Percentiles rank a stretch among this genome's conserved stretches.
Evolutionary conservation across 345 rosid genomes (phyloP).

Genomic region (Microcos paniculata): DNA sequence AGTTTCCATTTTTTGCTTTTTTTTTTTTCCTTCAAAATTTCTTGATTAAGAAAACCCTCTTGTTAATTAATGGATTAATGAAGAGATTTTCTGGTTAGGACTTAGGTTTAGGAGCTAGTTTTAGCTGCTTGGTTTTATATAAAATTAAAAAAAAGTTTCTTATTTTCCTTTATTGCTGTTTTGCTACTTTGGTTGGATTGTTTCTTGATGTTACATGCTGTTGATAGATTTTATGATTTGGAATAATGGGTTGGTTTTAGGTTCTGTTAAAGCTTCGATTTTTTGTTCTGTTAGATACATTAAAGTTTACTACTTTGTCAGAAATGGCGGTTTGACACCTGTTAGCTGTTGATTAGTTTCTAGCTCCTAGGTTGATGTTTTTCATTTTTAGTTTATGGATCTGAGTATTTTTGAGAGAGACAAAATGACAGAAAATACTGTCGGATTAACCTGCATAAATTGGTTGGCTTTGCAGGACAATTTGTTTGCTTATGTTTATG

Average conservation of each 20-base stretch:
- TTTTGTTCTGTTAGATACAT: background rate
- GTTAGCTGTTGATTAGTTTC: background rate
- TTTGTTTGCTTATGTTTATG: conserved; percentile 14
- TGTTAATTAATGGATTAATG: background rate
- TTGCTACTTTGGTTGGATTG: background rate
- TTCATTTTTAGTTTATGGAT: conserved; percentile 6
- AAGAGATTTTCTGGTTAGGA: background rate
- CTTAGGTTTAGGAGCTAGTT: background rate
- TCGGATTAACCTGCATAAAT: conserved; percentile 21
- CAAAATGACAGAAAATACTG: background rate
- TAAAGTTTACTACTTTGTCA: background rate
- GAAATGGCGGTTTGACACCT: conserved; percentile 11
- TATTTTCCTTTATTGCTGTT: background rate
- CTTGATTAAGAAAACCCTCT: no score
- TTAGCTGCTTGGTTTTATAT: background rate
- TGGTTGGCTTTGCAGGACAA: conserved; percentile 13
- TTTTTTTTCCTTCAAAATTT: background rate
- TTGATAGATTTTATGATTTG: conserved; percentile 9
- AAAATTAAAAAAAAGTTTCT: background rate
- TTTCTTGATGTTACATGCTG: conserved; percentile 6
- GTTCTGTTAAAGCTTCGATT: background rate
- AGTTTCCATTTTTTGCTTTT: background rate
- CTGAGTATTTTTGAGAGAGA: conserved; percentile 13
- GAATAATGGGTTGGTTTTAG: conserved; percentile 14
- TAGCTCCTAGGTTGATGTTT: background rate